phyloP scores from a whole-genome alignment of 73 alveolate species.

The Symbiodinium natans region DNA sequence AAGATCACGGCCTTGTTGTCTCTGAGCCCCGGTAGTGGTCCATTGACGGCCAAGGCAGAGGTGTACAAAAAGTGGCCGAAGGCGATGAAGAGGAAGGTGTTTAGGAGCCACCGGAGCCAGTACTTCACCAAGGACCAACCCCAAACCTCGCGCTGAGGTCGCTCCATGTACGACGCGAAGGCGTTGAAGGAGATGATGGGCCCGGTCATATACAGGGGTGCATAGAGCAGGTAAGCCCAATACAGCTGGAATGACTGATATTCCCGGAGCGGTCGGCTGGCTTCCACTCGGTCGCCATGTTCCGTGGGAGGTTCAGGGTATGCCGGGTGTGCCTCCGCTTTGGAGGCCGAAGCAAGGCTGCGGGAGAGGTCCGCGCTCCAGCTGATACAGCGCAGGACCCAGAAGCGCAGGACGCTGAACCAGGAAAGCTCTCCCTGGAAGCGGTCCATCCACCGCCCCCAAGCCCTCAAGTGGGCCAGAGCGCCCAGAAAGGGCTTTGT shows the following conservation, averaged over 20 bases:
- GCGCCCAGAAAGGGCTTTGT: too few species aligned
- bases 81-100: background rate
- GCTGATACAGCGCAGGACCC: constrained; percentile 28
- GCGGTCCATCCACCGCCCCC: constrained; percentile 26
- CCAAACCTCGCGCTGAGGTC: background rate
- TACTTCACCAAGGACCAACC: background rate
- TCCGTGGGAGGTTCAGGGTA: background rate
- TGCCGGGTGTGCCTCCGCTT: background rate
- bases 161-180: constrained; percentile 19
- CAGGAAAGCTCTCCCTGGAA: constrained; percentile 21
- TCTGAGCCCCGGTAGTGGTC: background rate
- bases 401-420: constrained; percentile 5
- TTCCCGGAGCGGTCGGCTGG: background rate
- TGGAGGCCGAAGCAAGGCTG: background rate
- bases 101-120: background rate
- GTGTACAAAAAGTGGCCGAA: constrained; percentile 43
- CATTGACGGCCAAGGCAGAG: constrained; percentile 34
- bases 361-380: background rate
- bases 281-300: background rate
- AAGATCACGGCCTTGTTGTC: constrained; percentile 4
- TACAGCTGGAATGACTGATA: background rate
- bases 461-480: background rate
- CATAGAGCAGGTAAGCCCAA: constrained; percentile 15
- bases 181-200: constrained; percentile 81
- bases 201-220: constrained; percentile 73